Conservation (phyloP, 225 moss, liverwort and hornwort species). For the Climacium dendroides region DNA sequence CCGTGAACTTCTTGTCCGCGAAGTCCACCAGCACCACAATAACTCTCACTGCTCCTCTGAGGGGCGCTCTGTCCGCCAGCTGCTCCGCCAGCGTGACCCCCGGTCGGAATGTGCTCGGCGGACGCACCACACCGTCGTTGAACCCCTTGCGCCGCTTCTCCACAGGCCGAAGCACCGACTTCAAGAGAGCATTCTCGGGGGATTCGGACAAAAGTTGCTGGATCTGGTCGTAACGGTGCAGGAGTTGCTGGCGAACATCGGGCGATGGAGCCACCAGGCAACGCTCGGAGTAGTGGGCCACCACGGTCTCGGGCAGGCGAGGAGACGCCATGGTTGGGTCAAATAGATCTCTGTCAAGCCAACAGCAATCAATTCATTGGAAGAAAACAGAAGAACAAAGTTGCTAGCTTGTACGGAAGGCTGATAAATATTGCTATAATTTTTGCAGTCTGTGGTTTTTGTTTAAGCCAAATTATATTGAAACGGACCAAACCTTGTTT, state of each 20-base stretch:
- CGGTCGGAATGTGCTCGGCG: constrained; percentile 9
- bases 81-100: neutral
- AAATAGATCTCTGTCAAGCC: neutral
- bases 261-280: constrained; percentile 24
- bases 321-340: neutral
- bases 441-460: neutral
- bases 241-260: constrained; percentile 1
- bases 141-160: constrained; percentile 15
- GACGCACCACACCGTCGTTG: constrained; percentile 28
- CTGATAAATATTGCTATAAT: neutral
- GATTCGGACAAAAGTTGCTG: neutral
- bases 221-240: neutral
- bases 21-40: constrained; percentile 30
- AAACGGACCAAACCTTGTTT: neutral
- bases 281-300: constrained; percentile 2
- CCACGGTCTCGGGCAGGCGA: neutral
- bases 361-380: neutral
- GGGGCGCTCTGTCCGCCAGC: neutral
- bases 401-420: neutral
- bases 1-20: constrained; percentile 19
- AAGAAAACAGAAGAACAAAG: neutral
- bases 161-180: constrained; percentile 14
- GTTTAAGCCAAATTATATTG: too few relatives aligned
- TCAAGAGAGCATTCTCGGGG: neutral
- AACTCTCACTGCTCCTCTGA: constrained; percentile 22